phyloP scores from a whole-genome alignment of 176 grass and related monocot genomes.

The Saccharum spontaneum region DNA sequence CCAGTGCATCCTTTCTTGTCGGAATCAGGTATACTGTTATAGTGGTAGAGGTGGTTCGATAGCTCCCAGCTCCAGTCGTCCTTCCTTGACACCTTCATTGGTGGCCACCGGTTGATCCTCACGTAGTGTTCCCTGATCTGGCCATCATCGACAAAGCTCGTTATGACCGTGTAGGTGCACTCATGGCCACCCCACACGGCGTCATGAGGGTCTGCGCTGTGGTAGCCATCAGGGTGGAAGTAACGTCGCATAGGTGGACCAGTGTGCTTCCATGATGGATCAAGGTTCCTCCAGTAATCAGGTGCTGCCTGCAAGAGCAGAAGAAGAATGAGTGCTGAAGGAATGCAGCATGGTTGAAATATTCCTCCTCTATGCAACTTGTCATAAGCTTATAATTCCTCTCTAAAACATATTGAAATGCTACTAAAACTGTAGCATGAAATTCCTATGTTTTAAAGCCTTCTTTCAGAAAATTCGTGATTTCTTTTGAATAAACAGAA shows the following conservation, averaged over 20 bases:
- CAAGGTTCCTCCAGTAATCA: slow-evolving; percentile 87
- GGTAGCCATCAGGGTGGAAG: slow-evolving; percentile 83
- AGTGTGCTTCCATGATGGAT: slow-evolving; percentile 78
- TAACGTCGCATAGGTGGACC: slow-evolving; percentile 80
- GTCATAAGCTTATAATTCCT: slow-evolving; percentile 6
- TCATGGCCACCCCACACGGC: slow-evolving; percentile 87
- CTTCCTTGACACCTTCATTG: slow-evolving; percentile 64
- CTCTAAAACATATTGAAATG: slow-evolving; percentile 1
- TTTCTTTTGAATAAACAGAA: neutral
- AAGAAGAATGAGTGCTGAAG: neutral
- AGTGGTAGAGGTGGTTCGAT: slow-evolving; percentile 61
- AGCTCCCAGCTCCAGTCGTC: slow-evolving; percentile 94
- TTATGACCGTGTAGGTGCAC: slow-evolving; percentile 74
- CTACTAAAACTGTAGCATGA: neutral
- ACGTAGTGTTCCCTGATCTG: slow-evolving; percentile 77
- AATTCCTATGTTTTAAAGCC: neutral
- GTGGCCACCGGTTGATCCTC: slow-evolving; percentile 81
- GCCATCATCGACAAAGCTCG: slow-evolving; percentile 64
- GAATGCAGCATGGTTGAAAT: neutral
- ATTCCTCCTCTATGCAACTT: neutral
- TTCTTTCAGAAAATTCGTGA: neutral
- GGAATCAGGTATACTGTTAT: slow-evolving; percentile 78
- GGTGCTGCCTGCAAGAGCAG: slow-evolving; percentile 71
- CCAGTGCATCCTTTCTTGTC: slow-evolving; percentile 64
- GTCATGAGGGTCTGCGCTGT: slow-evolving; percentile 65